phyloP scores from a whole-genome alignment of 345 rosid genomes.

The Angophora floribunda region DNA sequence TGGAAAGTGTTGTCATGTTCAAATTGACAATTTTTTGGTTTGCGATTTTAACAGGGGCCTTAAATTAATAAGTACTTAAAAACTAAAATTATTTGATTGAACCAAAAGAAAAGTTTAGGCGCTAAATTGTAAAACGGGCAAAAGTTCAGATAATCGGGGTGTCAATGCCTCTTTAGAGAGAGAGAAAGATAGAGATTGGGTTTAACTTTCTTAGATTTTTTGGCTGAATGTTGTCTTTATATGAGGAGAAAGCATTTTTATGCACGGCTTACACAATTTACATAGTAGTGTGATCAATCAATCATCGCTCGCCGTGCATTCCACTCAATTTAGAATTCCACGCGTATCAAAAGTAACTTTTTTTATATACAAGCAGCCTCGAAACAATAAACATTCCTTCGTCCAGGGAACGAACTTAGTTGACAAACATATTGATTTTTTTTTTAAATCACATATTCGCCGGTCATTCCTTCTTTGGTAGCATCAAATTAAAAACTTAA shows the following conservation, averaged over 20 bases:
- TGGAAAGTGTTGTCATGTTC: no score
- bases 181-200: neutral
- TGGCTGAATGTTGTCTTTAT: neutral
- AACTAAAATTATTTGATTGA: neutral
- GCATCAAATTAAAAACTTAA: neutral
- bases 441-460: neutral
- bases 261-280: neutral
- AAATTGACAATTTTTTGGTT: neutral
- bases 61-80: neutral
- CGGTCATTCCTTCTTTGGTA: neutral
- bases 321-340: neutral
- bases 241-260: neutral
- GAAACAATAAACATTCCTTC: neutral
- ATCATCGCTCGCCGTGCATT: no score
- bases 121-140: neutral
- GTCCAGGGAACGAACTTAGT: neutral
- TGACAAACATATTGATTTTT: neutral
- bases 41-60: neutral
- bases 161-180: neutral
- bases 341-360: neutral
- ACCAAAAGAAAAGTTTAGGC: neutral
- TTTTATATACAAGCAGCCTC: neutral
- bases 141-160: neutral
- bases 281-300: neutral
- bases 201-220: neutral